A percentile compares a stretch with the other conserved stretches of the same genome.
These are phyloP conservation scores for Aspergillus oerlinghausenensis DNA, from an alignment of 2,329 filamentous ascomycete genomes.

Conservation along the genomic window DNA sequence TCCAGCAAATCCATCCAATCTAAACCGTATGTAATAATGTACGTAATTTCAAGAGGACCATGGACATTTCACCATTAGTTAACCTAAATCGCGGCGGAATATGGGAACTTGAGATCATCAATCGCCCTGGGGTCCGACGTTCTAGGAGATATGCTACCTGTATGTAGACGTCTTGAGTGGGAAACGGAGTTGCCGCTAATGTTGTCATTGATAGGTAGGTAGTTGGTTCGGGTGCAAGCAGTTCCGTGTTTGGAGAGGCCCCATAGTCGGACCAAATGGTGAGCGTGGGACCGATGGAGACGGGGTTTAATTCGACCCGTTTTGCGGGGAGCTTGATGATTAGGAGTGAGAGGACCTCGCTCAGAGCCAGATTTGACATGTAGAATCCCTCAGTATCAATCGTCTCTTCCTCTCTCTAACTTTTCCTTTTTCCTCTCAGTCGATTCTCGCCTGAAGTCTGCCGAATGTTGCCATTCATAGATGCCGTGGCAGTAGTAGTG, in stretches of 20 bases:
- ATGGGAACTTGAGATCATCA: not conserved
- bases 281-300: not conserved
- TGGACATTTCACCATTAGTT: not conserved
- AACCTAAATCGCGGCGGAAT: not conserved
- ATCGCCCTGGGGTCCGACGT: not conserved
- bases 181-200: not conserved
- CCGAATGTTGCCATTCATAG: not conserved
- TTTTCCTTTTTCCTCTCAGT: not conserved
- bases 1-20: not conserved
- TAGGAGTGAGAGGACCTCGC: not conserved
- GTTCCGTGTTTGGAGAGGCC: not conserved
- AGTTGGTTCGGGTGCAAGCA: constrained; percentile 5
- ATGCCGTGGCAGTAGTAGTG: no score
- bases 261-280: not conserved
- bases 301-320: not conserved
- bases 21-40: not conserved
- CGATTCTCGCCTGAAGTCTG: not conserved
- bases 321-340: not conserved
- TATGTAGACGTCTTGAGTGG: not conserved
- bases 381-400: not conserved
- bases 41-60: not conserved
- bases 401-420: not conserved
- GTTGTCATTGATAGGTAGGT: not conserved
- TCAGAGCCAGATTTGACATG: not conserved
- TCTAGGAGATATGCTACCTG: not conserved